These are phyloP conservation scores for Leccinum huronense DNA, from an alignment of 1,284 basidiomycete species.

Conservation along the genomic window DNA sequence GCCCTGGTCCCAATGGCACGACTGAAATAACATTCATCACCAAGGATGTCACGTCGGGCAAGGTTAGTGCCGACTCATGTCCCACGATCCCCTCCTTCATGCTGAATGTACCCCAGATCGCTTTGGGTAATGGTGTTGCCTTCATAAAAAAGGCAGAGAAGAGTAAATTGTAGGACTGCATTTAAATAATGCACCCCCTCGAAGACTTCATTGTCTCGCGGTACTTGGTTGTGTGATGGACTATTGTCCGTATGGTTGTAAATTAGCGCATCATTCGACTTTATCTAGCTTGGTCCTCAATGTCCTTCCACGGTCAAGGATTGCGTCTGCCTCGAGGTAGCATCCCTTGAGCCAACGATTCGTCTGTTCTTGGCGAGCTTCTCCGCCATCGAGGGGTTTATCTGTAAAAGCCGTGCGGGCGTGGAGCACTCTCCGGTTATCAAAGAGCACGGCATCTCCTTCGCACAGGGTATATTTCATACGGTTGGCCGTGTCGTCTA, in stretches of 20 bases:
- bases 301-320: slow-evolving; percentile 54
- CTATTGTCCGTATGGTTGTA: neutral
- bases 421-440: slow-evolving; percentile 92
- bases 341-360: slow-evolving; percentile 73
- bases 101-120: slow-evolving; percentile 37
- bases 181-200: neutral
- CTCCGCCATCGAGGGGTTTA: slow-evolving; percentile 13
- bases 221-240: neutral
- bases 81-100: neutral
- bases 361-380: slow-evolving; percentile 38
- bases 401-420: slow-evolving; percentile 79
- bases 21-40: slow-evolving; percentile 72
- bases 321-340: slow-evolving; percentile 68
- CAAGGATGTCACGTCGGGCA: slow-evolving; percentile 66
- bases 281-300: slow-evolving; percentile 27
- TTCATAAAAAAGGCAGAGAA: slow-evolving; percentile 53
- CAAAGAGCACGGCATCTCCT: slow-evolving; percentile 89
- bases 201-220: neutral
- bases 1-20: slow-evolving; percentile 61
- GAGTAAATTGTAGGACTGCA: slow-evolving; percentile 47
- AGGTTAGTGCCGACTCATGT: slow-evolving; percentile 42
- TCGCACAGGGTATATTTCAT: slow-evolving; percentile 74
- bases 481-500: slow-evolving; percentile 56
- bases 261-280: slow-evolving; percentile 3
- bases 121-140: slow-evolving; percentile 57